Conservation (phyloP, 2,329 filamentous ascomycete genomes). For the Penicillium sp. region DNA sequence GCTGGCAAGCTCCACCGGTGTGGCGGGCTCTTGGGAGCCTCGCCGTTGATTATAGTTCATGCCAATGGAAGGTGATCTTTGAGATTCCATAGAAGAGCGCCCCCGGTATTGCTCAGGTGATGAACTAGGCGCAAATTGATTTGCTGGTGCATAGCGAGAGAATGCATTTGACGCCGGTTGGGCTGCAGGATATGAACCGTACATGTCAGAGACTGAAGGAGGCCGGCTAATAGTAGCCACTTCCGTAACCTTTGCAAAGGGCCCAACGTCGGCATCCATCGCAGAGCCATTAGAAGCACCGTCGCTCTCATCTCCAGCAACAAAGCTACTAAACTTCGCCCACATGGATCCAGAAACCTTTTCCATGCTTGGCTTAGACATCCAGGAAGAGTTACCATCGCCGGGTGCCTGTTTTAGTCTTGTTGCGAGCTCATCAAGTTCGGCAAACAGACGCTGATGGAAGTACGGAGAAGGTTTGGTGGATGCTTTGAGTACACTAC, state of each 20-base stretch:
- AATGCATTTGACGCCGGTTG: constrained; percentile 30
- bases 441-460: constrained; percentile 66
- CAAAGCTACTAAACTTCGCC: constrained; percentile 94
- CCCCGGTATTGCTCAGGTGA: constrained; percentile 51
- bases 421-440: constrained; percentile 77
- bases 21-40: constrained; percentile 35
- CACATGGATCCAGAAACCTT: constrained; percentile 89
- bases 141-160: constrained; percentile 43
- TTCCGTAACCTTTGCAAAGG: constrained; percentile 75
- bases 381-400: constrained; percentile 79
- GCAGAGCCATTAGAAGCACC: constrained; percentile 55
- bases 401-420: constrained; percentile 82
- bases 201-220: constrained; percentile 71
- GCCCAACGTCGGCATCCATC: constrained; percentile 62
- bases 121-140: constrained; percentile 45
- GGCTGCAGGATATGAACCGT: constrained; percentile 54
- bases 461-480: constrained; percentile 86
- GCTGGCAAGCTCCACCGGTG: constrained; percentile 27
- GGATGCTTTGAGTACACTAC: constrained; percentile 68
- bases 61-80: constrained; percentile 38
- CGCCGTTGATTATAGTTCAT: constrained; percentile 32
- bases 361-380: constrained; percentile 91
- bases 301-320: constrained; percentile 82
- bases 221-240: constrained; percentile 72
- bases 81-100: constrained; percentile 47